Percentiles rank a stretch among this genome's conserved stretches.
These are phyloP conservation scores for Arachnomyces sp. DNA, from an alignment of 2,329 filamentous ascomycete genomes.

Conservation along the genomic window DNA sequence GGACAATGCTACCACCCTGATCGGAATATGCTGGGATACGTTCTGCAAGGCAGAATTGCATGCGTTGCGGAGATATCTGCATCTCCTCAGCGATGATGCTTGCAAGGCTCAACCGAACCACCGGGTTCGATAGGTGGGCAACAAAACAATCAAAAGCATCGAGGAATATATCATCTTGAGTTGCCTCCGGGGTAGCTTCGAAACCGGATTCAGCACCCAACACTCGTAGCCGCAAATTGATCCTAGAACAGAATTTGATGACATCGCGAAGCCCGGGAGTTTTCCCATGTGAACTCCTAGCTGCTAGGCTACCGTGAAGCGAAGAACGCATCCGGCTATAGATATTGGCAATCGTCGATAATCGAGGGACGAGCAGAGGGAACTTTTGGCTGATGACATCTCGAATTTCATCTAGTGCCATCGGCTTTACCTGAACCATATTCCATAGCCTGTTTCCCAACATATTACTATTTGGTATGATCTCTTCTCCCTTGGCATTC, in stretches of 20 bases:
- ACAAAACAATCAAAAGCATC: conserved; percentile 91
- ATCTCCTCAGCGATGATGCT: conserved; percentile 75
- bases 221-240: conserved; percentile 57
- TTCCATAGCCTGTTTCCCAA: conserved; percentile 85
- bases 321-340: conserved; percentile 40
- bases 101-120: conserved; percentile 41
- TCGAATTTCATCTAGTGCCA: conserved; percentile 62
- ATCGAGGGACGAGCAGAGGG: conserved; percentile 56
- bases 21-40: conserved; percentile 66
- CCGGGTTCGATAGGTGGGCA: conserved; percentile 62
- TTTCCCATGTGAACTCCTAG: conserved; percentile 40
- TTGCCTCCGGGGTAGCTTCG: conserved; percentile 65
- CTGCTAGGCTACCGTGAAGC: conserved; percentile 31
- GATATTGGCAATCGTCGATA: conserved; percentile 50
- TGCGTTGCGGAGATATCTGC: conserved; percentile 73
- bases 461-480: conserved; percentile 59
- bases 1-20: conserved; percentile 48
- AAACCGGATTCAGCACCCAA: conserved; percentile 56
- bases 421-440: conserved; percentile 59
- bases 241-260: conserved; percentile 80
- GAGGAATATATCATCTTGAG: conserved; percentile 78
- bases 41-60: conserved; percentile 66
- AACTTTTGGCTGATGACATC: conserved; percentile 65
- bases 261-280: conserved; percentile 68
- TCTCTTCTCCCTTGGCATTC: conserved; percentile 62